Evolutionary conservation across 2,329 filamentous ascomycete species (phyloP).

Genomic region (Macrophomina pseudophaseolina): DNA sequence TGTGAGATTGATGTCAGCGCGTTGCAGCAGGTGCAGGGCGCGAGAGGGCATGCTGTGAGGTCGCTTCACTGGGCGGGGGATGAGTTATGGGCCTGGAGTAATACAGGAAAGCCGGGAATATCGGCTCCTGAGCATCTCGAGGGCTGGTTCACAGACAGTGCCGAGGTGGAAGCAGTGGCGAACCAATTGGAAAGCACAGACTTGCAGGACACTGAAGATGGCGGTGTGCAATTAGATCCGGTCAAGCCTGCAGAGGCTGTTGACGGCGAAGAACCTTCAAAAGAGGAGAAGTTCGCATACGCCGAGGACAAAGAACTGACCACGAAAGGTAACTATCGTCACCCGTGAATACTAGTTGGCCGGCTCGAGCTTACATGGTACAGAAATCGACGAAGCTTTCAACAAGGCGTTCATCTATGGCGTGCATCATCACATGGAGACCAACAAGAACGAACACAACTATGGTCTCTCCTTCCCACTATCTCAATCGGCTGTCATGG

Average conservation of each 20-base stretch:
- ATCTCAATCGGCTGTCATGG: conserved; percentile 67
- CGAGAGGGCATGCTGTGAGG: conserved; percentile 68
- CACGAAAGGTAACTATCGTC: conserved; percentile 55
- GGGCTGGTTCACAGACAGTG: conserved; percentile 51
- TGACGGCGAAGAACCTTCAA: conserved; percentile 41
- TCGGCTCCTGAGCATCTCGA: conserved; percentile 59
- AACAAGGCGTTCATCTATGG: conserved; percentile 68
- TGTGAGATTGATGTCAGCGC: conserved; percentile 67
- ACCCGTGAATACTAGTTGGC: neutral
- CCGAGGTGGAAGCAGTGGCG: conserved; percentile 43
- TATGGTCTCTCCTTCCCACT: conserved; percentile 67
- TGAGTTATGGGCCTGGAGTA: conserved; percentile 70
- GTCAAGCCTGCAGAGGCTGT: conserved; percentile 39
- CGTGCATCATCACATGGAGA: conserved; percentile 63
- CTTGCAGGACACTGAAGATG: conserved; percentile 52
- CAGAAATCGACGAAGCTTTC: conserved; percentile 71
- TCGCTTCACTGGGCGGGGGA: conserved; percentile 72
- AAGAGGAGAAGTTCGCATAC: conserved; percentile 38
- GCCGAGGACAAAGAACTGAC: conserved; percentile 58
- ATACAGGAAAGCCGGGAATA: conserved; percentile 58
- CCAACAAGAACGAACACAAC: conserved; percentile 57
- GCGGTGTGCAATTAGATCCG: conserved; percentile 50
- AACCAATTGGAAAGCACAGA: conserved; percentile 48
- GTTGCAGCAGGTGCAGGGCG: conserved; percentile 61
- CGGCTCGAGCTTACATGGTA: conserved; percentile 4